Conservation (phyloP, 768 basidiomycete species). For the Termitomyces sp. region DNA sequence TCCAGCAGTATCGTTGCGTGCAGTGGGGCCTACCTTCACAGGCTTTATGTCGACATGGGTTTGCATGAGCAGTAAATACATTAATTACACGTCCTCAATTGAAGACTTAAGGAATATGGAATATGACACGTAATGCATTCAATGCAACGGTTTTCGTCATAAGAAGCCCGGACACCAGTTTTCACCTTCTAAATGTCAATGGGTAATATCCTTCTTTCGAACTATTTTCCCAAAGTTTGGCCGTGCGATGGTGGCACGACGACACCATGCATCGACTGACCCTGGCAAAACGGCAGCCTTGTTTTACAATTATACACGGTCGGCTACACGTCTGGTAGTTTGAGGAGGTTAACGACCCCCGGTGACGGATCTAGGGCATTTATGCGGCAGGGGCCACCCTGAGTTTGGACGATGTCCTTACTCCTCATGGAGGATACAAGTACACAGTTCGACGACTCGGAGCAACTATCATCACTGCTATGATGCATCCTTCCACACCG, state of each 20-base stretch:
- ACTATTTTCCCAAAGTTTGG: not conserved
- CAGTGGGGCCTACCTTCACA: not conserved
- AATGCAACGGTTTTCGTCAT: not conserved
- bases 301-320: not conserved
- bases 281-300: not conserved
- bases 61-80: not conserved
- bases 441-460: not conserved
- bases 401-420: not conserved
- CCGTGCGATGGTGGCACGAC: not conserved
- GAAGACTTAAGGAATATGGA: not conserved
- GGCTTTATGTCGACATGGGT: not conserved
- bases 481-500: not conserved
- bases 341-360: not conserved
- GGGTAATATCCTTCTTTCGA: slow-evolving; percentile 1
- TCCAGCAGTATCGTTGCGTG: not conserved
- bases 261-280: not conserved
- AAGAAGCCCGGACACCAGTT: not conserved
- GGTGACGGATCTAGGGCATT: not conserved
- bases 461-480: not conserved
- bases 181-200: not conserved
- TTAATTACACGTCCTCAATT: not conserved
- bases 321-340: not conserved
- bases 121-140: slow-evolving; percentile 1
- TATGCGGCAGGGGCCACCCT: not conserved
- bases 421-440: not conserved